Evolutionary conservation across 192 early-diverging fungal species (phyloP), one percentile per base, ranked within the genome.

Genomic region (Endogone sp.): DNA sequence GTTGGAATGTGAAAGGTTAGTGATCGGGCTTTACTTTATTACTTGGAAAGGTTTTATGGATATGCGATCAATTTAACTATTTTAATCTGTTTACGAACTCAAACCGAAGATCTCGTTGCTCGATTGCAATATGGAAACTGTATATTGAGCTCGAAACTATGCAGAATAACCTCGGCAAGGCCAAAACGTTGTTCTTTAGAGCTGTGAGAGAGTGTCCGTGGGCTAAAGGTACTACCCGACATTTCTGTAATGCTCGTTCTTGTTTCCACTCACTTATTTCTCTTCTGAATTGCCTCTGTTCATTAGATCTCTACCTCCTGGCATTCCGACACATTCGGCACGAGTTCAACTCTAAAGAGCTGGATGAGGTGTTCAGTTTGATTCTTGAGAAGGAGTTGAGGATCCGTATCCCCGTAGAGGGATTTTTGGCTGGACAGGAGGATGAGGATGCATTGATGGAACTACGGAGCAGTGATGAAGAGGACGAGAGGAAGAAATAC

Each of bases 141-240:
- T 86, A 85, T 70, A 85, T 90, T 64, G 58, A 85, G 56, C 83
- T 86, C 71, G 89, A 90, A 68, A 68, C 80, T 9, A 67, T 68
- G n/a, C 56, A 83, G 60, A 77, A 73, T 3, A 71, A 84, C 54
- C 11, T 60, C 11, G 63, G 60, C 9, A 75, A 68, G 66, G 86
- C 83, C 16, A 86, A 86, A 28, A 57, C 70, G 28, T 58, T 90
- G 24, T 80, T 86, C 37, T 89, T 83, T 71, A 75, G 84, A 4
- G 82, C 89, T 11, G 68, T 90, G 10, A 79, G 81, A 56, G 81
- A 84, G 60, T 90, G 89, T 77, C 89, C 89, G 10, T 90, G 89
- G 89, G 76, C 81, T 54, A 89, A 89, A 79, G 84, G 87, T 89
- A n/a, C n/a, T n/a, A n/a, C n/a, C n/a, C n/a, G n/a, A n/a, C n/a